A percentile compares a stretch with the other conserved stretches of the same genome.
Conservation (phyloP, 371 early-diverging fungal genomes). For the Blakeslea trispora region DNA sequence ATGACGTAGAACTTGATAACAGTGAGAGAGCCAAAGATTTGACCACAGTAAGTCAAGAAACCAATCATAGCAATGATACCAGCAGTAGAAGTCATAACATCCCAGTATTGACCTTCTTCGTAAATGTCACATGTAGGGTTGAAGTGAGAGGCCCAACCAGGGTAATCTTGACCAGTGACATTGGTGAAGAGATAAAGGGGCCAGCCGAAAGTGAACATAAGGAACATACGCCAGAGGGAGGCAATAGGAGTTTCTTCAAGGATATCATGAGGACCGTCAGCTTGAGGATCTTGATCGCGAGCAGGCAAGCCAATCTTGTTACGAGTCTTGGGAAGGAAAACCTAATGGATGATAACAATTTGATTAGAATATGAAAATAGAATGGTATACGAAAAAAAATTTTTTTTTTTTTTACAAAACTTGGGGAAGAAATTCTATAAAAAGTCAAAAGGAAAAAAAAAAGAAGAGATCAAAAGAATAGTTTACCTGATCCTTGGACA, state of each 20-base stretch:
- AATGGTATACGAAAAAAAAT: not conserved
- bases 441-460: not conserved
- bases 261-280: conserved; percentile 44
- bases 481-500: conserved; percentile 75
- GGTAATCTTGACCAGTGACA: conserved; percentile 71
- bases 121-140: conserved; percentile 76
- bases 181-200: conserved; percentile 79
- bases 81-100: conserved; percentile 69
- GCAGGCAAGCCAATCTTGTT: conserved; percentile 47
- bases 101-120: conserved; percentile 63
- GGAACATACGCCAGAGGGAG: conserved; percentile 56
- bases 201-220: conserved; percentile 82
- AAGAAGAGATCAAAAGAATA: too few species aligned
- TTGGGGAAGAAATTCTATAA: not conserved
- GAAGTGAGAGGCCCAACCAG: conserved; percentile 82
- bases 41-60: conserved; percentile 53
- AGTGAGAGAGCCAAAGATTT: conserved; percentile 55
- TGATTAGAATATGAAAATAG: not conserved
- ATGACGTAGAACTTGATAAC: conserved; percentile 82
- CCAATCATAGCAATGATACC: conserved; percentile 63
- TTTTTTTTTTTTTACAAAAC: not conserved
- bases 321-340: conserved; percentile 81
- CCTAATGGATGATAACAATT: conserved; percentile 28
- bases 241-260: conserved; percentile 72
- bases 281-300: conserved; percentile 36